These are phyloP conservation scores for Hansenula sp. DNA, from an alignment of 1,139 yeast species.

Conservation along the genomic window DNA sequence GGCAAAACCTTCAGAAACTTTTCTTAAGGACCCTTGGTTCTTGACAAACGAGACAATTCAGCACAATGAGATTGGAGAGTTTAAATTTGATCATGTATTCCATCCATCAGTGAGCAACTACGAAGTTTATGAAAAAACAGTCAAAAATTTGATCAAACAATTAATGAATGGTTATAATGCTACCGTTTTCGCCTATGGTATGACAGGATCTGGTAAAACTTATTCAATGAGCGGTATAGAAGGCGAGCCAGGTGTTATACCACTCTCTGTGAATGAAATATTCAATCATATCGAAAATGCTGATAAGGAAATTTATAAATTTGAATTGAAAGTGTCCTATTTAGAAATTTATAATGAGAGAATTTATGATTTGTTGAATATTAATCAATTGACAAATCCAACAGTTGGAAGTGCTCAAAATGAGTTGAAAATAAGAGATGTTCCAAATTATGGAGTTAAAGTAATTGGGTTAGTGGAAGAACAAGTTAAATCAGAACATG, in stretches of 20 bases:
- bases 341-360: slow-evolving; percentile 90
- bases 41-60: slow-evolving; percentile 38
- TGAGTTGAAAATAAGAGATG: slow-evolving; percentile 75
- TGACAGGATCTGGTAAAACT: slow-evolving; percentile 96
- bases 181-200: slow-evolving; percentile 89
- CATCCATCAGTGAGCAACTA: slow-evolving; percentile 46
- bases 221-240: slow-evolving; percentile 80
- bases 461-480: slow-evolving; percentile 74
- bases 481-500: slow-evolving; percentile 49
- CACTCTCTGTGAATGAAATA: slow-evolving; percentile 64
- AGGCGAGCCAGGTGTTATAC: slow-evolving; percentile 72
- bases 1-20: slow-evolving; percentile 27
- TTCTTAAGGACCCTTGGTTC: slow-evolving; percentile 32
- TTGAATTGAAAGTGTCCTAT: slow-evolving; percentile 59
- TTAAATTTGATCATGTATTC: slow-evolving; percentile 76
- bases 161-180: slow-evolving; percentile 82
- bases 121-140: slow-evolving; percentile 58
- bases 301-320: slow-evolving; percentile 27
- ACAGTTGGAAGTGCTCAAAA: slow-evolving; percentile 9
- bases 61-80: slow-evolving; percentile 51
- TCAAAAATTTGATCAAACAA: slow-evolving; percentile 57
- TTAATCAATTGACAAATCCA: slow-evolving; percentile 18
- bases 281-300: slow-evolving; percentile 43
- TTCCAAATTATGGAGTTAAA: slow-evolving; percentile 63
- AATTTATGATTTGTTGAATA: slow-evolving; percentile 61